These are phyloP conservation scores for Coemansia sp. DNA, from an alignment of 192 early-diverging fungal species.

Conservation along the genomic window DNA sequence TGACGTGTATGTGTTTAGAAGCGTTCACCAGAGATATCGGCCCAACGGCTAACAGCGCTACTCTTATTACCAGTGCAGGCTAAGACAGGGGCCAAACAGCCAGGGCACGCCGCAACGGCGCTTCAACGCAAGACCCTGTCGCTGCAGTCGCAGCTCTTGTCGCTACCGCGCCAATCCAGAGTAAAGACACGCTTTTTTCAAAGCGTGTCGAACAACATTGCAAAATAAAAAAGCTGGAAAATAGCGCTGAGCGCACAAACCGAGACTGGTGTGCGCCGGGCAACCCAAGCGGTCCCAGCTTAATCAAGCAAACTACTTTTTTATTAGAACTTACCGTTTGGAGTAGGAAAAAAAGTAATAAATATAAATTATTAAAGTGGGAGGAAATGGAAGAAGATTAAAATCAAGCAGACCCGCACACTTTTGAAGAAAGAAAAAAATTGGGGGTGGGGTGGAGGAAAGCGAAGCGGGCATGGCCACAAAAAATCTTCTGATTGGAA, in stretches of 20 bases:
- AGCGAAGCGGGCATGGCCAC: slow-evolving; percentile 14
- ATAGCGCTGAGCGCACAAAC: neutral
- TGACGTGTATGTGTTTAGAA: too few species aligned
- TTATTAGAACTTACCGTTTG: slow-evolving; percentile 19
- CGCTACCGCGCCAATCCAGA: too few species aligned
- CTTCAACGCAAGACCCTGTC: too few species aligned
- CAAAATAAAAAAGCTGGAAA: neutral
- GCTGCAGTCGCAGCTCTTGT: too few species aligned
- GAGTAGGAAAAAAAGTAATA: slow-evolving; percentile 14
- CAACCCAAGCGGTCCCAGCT: neutral
- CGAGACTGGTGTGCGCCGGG: neutral
- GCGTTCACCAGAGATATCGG: too few species aligned
- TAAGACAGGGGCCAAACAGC: too few species aligned
- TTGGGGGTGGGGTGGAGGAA: slow-evolving; percentile 7
- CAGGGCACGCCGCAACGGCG: too few species aligned
- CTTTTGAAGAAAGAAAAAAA: neutral
- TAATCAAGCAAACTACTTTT: slow-evolving; percentile 8
- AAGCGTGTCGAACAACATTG: neutral
- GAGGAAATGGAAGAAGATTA: slow-evolving; percentile 32
- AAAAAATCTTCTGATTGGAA: slow-evolving; percentile 1
- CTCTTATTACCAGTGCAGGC: too few species aligned
- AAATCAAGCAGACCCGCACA: slow-evolving; percentile 19
- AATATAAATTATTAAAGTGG: slow-evolving; percentile 38
- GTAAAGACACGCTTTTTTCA: neutral
- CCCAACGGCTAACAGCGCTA: too few species aligned